phyloP scores from a whole-genome alignment of 2,329 filamentous ascomycete species.

The Pestalotiopsis sp. region DNA sequence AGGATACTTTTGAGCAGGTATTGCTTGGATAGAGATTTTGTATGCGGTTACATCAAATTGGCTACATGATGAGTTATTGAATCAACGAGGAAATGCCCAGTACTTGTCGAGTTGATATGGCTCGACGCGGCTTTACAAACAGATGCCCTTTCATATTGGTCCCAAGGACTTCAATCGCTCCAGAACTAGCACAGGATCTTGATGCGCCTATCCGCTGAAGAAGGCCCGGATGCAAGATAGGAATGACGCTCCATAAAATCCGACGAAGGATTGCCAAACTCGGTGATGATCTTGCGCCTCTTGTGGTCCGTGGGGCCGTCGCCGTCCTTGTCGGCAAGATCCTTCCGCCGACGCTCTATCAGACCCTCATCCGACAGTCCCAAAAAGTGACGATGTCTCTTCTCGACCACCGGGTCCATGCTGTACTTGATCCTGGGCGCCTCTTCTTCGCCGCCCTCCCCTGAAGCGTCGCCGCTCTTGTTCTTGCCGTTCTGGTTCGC shows the following conservation, averaged over 20 bases:
- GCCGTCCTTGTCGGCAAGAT: neutral
- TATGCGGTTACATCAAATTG: neutral
- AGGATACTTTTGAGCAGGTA: conserved; percentile 49
- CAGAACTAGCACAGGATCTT: neutral
- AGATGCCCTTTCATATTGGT: neutral
- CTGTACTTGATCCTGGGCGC: neutral
- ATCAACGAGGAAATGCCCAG: neutral
- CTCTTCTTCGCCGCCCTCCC: neutral
- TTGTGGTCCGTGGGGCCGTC: neutral
- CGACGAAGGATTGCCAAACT: neutral
- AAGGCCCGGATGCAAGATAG: neutral
- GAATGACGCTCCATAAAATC: neutral
- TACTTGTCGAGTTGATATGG: neutral
- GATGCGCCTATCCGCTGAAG: neutral
- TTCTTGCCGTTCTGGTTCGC: neutral
- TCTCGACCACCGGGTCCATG: neutral
- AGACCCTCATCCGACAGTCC: neutral
- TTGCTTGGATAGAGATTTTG: conserved; percentile 40
- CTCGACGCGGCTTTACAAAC: neutral
- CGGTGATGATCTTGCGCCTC: neutral
- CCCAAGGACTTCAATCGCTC: neutral
- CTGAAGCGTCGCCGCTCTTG: neutral
- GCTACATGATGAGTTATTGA: conserved; percentile 1
- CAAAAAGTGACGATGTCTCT: neutral
- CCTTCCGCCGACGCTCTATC: neutral